A percentile compares a stretch with the other conserved stretches of the same genome.
Evolutionary conservation across 2,329 filamentous ascomycete species (phyloP).

Genomic region (Paraphoma chrysanthemicola): DNA sequence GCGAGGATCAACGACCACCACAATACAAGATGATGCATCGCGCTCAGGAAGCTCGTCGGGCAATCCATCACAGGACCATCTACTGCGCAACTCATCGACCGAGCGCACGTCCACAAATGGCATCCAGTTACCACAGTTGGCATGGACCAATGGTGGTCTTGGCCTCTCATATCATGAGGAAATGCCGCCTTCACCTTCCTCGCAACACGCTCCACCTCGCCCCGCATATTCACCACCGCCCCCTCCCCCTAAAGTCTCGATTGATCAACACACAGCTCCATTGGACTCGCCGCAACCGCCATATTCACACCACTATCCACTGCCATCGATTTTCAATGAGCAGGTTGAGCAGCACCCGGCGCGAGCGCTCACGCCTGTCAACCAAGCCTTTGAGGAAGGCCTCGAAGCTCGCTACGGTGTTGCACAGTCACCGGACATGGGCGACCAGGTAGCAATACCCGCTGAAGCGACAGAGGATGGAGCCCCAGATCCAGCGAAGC

Average conservation of each 20-base stretch:
- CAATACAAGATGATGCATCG: conserved; percentile 41
- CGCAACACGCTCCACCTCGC: conserved; percentile 48
- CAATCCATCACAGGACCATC: conserved; percentile 34
- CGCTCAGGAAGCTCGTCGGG: conserved; percentile 42
- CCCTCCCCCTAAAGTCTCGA: conserved; percentile 37
- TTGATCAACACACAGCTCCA: conserved; percentile 17
- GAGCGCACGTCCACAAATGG: conserved; percentile 31
- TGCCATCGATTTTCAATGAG: conserved; percentile 15
- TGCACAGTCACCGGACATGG: conserved; percentile 19
- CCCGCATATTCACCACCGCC: conserved; percentile 57
- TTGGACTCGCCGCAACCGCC: conserved; percentile 14
- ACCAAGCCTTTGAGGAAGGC: conserved; percentile 22
- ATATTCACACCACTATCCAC: conserved; percentile 18
- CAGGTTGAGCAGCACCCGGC: conserved; percentile 31
- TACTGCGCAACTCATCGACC: conserved; percentile 46
- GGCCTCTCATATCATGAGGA: conserved; percentile 52
- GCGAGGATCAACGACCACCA: conserved; percentile 38
- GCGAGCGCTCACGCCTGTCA: conserved; percentile 28
- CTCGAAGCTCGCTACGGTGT: conserved; percentile 27
- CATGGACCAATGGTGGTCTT: conserved; percentile 48
- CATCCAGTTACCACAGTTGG: conserved; percentile 46
- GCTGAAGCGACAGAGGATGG: conserved; percentile 19
- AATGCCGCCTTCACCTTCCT: conserved; percentile 35
- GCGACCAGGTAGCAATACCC: conserved; percentile 10
- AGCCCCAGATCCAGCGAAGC: conserved; percentile 30